Conservation (phyloP, 176 grass and related monocot species). For the Raddia distichophylla region DNA sequence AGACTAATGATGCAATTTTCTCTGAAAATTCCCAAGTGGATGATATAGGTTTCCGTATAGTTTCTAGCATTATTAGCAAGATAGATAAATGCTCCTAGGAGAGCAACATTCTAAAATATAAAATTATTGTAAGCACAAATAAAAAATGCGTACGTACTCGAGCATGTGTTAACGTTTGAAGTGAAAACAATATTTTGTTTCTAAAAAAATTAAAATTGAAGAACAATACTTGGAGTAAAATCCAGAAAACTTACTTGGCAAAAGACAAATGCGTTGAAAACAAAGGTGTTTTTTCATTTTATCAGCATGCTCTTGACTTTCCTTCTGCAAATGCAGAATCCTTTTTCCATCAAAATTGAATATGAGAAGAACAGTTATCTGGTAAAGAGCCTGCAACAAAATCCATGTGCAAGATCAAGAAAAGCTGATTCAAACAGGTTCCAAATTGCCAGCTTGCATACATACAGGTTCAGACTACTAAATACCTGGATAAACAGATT, state of each 20-base stretch:
- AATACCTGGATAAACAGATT: conserved; percentile 64
- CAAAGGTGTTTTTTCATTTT: conserved; percentile 67
- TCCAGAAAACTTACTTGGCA: conserved; percentile 49
- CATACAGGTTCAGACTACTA: conserved; percentile 11
- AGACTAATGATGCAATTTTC: too few relatives aligned
- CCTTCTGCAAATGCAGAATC: conserved; percentile 48
- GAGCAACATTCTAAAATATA: background rate
- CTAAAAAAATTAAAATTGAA: background rate
- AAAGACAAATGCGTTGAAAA: conserved; percentile 72
- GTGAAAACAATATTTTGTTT: background rate
- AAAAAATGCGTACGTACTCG: background rate
- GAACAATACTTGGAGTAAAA: background rate
- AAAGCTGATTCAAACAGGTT: background rate
- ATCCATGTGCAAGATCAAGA: background rate
- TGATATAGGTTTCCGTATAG: background rate
- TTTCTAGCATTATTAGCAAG: background rate
- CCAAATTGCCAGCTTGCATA: background rate
- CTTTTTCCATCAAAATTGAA: conserved; percentile 58
- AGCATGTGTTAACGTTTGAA: background rate
- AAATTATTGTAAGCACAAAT: background rate
- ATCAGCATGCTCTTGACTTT: conserved; percentile 44
- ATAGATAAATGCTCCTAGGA: background rate
- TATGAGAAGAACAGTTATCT: conserved; percentile 55
- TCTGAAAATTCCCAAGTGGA: background rate
- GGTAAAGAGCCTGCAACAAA: conserved; percentile 60